Conservation (phyloP, 192 early-diverging fungal species). For the Phlyctochytrium planicorne region DNA sequence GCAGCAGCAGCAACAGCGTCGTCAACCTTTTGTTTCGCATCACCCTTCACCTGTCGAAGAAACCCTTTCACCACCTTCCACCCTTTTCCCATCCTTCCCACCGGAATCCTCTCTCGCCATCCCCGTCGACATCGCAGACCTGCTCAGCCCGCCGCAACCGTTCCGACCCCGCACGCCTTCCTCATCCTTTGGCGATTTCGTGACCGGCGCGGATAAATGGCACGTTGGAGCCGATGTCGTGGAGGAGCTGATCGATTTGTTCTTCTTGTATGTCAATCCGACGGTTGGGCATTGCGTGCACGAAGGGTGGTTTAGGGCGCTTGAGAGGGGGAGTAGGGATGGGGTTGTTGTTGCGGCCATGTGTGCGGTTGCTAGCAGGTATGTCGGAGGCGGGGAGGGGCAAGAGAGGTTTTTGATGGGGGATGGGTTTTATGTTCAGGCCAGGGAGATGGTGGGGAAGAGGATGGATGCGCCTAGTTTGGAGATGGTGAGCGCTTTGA, state of each 20-base stretch:
- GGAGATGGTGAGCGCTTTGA: constrained; percentile 23
- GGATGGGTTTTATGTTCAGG: constrained; percentile 24
- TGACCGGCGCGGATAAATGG: too few species aligned
- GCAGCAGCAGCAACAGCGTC: too few species aligned
- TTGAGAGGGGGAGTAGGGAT: background rate
- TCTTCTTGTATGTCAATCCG: constrained; percentile 28
- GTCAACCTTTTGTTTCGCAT: too few species aligned
- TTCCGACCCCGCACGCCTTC: too few species aligned
- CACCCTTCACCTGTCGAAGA: too few species aligned
- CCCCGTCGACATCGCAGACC: too few species aligned
- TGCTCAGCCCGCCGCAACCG: too few species aligned
- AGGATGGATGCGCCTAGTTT: constrained; percentile 18
- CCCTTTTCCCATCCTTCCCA: too few species aligned
- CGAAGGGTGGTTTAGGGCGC: constrained; percentile 17
- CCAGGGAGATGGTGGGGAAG: constrained; percentile 16
- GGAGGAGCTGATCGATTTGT: constrained; percentile 28
- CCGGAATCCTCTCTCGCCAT: too few species aligned
- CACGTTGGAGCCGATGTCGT: too few species aligned
- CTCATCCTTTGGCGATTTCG: too few species aligned
- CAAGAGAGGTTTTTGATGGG: constrained; percentile 11
- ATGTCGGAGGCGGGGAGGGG: constrained; percentile 8
- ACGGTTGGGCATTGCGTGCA: constrained; percentile 22
- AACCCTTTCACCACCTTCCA: too few species aligned
- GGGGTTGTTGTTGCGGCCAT: constrained; percentile 23
- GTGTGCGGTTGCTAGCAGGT: constrained; percentile 26